These are phyloP conservation scores for Macaranga tanarius DNA, from an alignment of 441 rosid genomes.

Conservation along the genomic window DNA sequence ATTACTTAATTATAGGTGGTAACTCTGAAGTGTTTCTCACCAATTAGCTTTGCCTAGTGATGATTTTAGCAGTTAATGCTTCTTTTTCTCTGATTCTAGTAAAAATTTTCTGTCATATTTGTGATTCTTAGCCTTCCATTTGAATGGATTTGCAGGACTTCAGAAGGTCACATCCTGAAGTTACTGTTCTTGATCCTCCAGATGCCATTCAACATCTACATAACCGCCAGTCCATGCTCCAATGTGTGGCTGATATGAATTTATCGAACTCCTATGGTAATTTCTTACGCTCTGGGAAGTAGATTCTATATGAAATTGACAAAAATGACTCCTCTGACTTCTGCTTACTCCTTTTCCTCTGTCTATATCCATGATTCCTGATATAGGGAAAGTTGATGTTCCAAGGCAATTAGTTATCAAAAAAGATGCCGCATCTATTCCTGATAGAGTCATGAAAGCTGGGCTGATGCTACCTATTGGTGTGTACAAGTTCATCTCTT, in stretches of 20 bases:
- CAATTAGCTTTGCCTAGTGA: neutral
- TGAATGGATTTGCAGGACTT: constrained; percentile 48
- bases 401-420: constrained; percentile 73
- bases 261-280: constrained; percentile 61
- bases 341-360: neutral
- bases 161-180: constrained; percentile 62
- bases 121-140: constrained; percentile 3
- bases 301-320: neutral
- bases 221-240: constrained; percentile 90
- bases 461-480: constrained; percentile 78
- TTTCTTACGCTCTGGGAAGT: neutral
- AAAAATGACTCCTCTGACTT: neutral
- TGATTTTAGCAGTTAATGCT: neutral
- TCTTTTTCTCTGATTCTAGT: neutral
- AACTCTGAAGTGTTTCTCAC: neutral
- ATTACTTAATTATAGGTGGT: constrained; percentile 1
- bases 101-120: neutral
- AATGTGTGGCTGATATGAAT: constrained; percentile 80
- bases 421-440: constrained; percentile 69
- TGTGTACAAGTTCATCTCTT: constrained; percentile 24
- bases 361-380: neutral
- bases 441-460: constrained; percentile 62
- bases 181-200: constrained; percentile 93
- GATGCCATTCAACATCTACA: constrained; percentile 80
- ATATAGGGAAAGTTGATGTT: constrained; percentile 74